Percentiles rank a stretch among this genome's conserved stretches.
Conservation (phyloP, 306 rosid genomes). For the Castanea crenata region DNA sequence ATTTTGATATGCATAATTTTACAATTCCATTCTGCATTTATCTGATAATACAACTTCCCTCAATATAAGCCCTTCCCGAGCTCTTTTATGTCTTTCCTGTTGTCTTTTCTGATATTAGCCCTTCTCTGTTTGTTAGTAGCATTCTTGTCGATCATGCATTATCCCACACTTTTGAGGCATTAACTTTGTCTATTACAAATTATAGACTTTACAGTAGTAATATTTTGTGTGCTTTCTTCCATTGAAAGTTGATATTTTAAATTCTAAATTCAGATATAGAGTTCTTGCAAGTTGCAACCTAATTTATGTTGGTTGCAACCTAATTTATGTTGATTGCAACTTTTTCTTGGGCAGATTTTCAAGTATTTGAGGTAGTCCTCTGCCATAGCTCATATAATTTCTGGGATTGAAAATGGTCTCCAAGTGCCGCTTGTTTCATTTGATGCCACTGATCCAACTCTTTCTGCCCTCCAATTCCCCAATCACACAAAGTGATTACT, state of each 20-base stretch:
- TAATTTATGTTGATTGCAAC: conserved; percentile 20
- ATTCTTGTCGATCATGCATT: conserved; percentile 20
- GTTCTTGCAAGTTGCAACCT: conserved; percentile 25
- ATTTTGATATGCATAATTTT: not conserved
- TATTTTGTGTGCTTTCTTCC: not conserved
- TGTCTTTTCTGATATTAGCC: not conserved
- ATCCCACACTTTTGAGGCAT: not conserved
- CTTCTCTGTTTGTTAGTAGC: conserved; percentile 6
- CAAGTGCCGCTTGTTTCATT: conserved; percentile 82
- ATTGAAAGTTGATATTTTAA: not conserved
- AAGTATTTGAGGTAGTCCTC: conserved; percentile 76
- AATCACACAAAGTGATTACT: conserved; percentile 55
- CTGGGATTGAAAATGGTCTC: conserved; percentile 79
- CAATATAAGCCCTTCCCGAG: not conserved
- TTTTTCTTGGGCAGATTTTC: conserved; percentile 57
- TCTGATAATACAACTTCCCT: not conserved
- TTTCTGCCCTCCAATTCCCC: conserved; percentile 85
- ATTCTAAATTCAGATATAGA: conserved; percentile 21
- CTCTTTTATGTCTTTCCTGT: not conserved
- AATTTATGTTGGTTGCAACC: conserved; percentile 19
- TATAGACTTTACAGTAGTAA: too few relatives aligned
- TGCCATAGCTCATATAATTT: conserved; percentile 61
- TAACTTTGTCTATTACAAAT: too few relatives aligned
- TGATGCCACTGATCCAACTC: conserved; percentile 91
- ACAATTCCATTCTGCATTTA: not conserved